Percentiles rank a stretch among this genome's conserved stretches.
These are phyloP conservation scores for Poa pratensis DNA, from an alignment of 176 grass and related monocot genomes.

Conservation along the genomic window DNA sequence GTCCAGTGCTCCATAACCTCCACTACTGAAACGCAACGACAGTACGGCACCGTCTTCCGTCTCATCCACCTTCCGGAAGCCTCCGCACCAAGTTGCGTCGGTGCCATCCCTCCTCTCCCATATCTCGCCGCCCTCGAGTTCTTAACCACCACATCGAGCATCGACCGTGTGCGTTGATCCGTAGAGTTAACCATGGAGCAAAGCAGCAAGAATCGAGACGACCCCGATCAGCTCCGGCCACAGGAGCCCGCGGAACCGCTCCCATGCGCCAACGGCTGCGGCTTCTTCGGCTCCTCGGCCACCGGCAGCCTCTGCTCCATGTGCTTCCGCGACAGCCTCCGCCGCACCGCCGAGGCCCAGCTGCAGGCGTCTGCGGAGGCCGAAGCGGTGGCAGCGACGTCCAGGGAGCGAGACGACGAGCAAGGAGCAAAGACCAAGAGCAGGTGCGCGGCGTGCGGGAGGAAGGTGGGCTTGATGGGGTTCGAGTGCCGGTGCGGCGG, in stretches of 20 bases:
- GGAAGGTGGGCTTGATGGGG: slow-evolving; percentile 68
- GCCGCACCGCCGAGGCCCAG: slow-evolving; percentile 37
- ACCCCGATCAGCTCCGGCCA: not conserved
- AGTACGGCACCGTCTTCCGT: slow-evolving; percentile 24
- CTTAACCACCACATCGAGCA: slow-evolving; percentile 1
- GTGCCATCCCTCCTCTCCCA: not conserved
- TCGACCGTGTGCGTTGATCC: not conserved
- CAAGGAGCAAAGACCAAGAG: not conserved
- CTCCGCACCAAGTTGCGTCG: slow-evolving; percentile 15
- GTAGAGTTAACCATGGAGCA: slow-evolving; percentile 47
- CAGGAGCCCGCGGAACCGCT: slow-evolving; percentile 17
- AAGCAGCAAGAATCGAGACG: slow-evolving; percentile 34
- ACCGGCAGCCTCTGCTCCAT: slow-evolving; percentile 66
- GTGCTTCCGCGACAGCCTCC: slow-evolving; percentile 61
- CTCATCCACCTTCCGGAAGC: slow-evolving; percentile 31
- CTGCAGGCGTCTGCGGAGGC: not conserved
- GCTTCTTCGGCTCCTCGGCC: slow-evolving; percentile 66
- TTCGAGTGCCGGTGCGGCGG: slow-evolving; percentile 77
- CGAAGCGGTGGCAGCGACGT: not conserved
- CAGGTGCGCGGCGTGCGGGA: slow-evolving; percentile 41
- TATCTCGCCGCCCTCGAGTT: not conserved
- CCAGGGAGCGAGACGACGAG: not conserved
- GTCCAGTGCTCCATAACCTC: not conserved
- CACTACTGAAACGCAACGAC: not conserved
- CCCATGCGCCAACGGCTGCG: slow-evolving; percentile 69